Percentiles rank a stretch among this genome's conserved stretches.
phyloP scores from a whole-genome alignment of 192 early-diverging fungal genomes.

The Diversispora eburnea region DNA sequence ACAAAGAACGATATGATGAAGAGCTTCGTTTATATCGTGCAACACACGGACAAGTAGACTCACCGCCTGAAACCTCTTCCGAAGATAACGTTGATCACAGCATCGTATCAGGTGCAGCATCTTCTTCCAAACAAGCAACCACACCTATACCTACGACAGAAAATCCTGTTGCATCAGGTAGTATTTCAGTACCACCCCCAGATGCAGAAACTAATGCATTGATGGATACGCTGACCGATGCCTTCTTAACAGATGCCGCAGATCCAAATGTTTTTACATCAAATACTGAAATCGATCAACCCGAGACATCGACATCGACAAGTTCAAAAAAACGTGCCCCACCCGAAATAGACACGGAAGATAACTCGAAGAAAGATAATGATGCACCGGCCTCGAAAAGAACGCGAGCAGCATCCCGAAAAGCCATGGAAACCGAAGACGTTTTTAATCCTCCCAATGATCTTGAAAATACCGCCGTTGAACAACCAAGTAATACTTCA shows the following conservation, averaged over 20 bases:
- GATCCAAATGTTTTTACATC: too few relatives aligned
- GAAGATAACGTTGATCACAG: constrained; percentile 24
- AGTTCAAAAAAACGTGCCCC: constrained; percentile 3
- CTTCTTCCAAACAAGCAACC: not conserved
- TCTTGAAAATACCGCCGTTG: not conserved
- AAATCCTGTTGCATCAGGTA: not conserved
- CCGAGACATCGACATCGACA: not conserved
- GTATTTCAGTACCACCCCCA: constrained; percentile 11
- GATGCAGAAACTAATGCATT: not conserved
- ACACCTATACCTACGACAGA: not conserved
- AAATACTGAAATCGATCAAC: not conserved
- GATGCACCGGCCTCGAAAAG: not conserved
- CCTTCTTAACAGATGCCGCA: not conserved
- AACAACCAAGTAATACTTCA: not conserved
- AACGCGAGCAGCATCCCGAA: constrained; percentile 3
- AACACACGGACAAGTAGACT: constrained; percentile 22
- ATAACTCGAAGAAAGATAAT: not conserved
- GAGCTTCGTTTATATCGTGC: constrained; percentile 28
- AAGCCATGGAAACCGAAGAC: not conserved
- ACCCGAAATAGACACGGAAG: not conserved
- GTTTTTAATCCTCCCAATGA: not conserved
- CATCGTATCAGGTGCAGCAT: not conserved
- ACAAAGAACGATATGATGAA: constrained; percentile 30
- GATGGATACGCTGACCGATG: not conserved
- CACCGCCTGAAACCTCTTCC: constrained; percentile 23